phyloP scores from a whole-genome alignment of 192 early-diverging fungal genomes.

The Gonapodya sp. region DNA sequence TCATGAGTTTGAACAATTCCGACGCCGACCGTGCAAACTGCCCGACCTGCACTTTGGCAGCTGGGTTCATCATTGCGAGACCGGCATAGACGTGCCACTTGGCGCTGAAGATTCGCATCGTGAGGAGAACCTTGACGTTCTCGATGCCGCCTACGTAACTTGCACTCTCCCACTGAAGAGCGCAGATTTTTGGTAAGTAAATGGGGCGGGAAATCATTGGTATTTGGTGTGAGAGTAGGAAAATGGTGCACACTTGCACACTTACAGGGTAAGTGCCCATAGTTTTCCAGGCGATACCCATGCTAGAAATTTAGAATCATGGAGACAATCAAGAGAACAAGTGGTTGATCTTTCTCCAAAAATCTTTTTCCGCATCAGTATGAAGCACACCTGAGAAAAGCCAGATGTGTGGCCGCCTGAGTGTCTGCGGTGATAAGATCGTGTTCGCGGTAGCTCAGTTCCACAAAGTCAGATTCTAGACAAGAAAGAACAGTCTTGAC shows the following conservation, averaged over 20 bases:
- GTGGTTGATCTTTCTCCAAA: not conserved
- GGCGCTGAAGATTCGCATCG: constrained; percentile 82
- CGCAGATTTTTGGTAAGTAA: not conserved
- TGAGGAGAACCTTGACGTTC: constrained; percentile 91
- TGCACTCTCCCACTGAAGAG: constrained; percentile 66
- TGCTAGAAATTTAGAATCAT: constrained; percentile 28
- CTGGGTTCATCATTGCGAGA: constrained; percentile 88
- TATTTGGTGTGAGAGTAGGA: not conserved
- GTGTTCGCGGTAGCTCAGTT: constrained; percentile 73
- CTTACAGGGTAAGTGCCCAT: constrained; percentile 68
- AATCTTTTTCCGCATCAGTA: constrained; percentile 5
- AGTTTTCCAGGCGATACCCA: constrained; percentile 90
- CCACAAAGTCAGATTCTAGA: constrained; percentile 74
- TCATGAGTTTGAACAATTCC: constrained; percentile 91
- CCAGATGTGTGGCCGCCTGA: constrained; percentile 91
- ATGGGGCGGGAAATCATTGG: not conserved
- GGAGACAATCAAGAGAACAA: not conserved
- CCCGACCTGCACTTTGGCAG: constrained; percentile 68
- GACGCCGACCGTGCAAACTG: constrained; percentile 84
- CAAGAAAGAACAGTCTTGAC: constrained; percentile 56
- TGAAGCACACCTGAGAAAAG: constrained; percentile 61
- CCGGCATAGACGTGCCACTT: constrained; percentile 98
- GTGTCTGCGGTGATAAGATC: constrained; percentile 96
- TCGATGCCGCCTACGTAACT: constrained; percentile 89
- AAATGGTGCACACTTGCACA: not conserved